Evolutionary conservation across 2,329 filamentous ascomycete genomes (phyloP).

Genomic region (Zalaria obscura): DNA sequence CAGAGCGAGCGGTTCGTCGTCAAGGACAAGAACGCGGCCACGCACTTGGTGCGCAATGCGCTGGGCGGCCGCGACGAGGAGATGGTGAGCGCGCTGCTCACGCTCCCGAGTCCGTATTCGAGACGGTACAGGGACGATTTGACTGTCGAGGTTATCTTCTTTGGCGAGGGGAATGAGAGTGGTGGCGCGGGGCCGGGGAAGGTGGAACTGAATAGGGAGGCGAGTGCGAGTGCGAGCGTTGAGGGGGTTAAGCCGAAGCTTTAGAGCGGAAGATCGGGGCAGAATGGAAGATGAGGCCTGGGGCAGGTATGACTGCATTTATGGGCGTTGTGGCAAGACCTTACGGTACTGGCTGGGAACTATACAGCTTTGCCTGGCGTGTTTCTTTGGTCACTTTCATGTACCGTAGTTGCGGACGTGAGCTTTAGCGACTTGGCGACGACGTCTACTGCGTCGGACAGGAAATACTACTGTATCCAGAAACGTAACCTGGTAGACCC

Average conservation of each 20-base stretch:
- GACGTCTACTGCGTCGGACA: too few relatives aligned
- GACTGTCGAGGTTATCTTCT: slow-evolving; percentile 97
- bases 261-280: slow-evolving; percentile 1
- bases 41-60: slow-evolving; percentile 88
- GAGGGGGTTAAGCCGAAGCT: slow-evolving; percentile 10
- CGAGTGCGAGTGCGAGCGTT: slow-evolving; percentile 43
- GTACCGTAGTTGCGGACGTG: too few relatives aligned
- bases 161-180: slow-evolving; percentile 59
- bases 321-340: too few relatives aligned
- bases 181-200: slow-evolving; percentile 54
- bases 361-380: too few relatives aligned
- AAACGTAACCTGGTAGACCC: too few relatives aligned
- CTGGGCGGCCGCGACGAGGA: slow-evolving; percentile 87
- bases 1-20: slow-evolving; percentile 77
- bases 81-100: slow-evolving; percentile 83
- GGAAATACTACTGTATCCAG: too few relatives aligned
- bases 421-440: too few relatives aligned
- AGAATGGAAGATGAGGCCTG: too few relatives aligned
- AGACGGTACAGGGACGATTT: slow-evolving; percentile 87
- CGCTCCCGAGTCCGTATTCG: slow-evolving; percentile 80
- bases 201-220: slow-evolving; percentile 74
- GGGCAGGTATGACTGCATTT: too few relatives aligned
- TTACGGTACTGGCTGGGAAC: too few relatives aligned
- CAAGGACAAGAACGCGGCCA: slow-evolving; percentile 90
- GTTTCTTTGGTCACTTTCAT: too few relatives aligned